Percentiles rank a stretch among this genome's conserved stretches.
phyloP scores from a whole-genome alignment of 805 yeast species.

The Candida sphagnicola region DNA sequence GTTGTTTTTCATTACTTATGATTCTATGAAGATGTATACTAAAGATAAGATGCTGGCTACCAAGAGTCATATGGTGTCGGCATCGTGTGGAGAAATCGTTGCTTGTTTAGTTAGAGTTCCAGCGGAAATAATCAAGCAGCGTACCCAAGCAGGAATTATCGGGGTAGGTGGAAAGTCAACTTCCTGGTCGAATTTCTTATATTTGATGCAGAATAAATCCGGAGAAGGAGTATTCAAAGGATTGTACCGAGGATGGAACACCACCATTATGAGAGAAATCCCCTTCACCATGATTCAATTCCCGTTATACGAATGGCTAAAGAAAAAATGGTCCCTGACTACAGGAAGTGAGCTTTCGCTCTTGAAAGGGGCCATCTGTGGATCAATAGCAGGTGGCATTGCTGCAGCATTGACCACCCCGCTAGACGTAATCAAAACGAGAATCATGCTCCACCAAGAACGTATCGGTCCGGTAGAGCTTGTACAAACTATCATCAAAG shows the following conservation, averaged over 20 bases:
- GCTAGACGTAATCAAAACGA: slow-evolving; percentile 71
- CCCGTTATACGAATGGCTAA: slow-evolving; percentile 85
- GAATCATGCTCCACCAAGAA: slow-evolving; percentile 72
- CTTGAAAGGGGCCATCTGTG: slow-evolving; percentile 78
- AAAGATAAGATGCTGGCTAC: slow-evolving; percentile 25
- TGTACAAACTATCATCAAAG: slow-evolving; percentile 50
- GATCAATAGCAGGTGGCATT: slow-evolving; percentile 75
- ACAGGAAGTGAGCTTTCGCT: slow-evolving; percentile 46
- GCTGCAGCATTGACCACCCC: slow-evolving; percentile 85
- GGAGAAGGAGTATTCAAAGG: slow-evolving; percentile 81
- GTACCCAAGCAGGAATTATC: slow-evolving; percentile 62
- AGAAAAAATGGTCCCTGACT: slow-evolving; percentile 48
- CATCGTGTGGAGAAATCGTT: slow-evolving; percentile 85
- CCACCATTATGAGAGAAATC: slow-evolving; percentile 91
- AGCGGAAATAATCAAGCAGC: slow-evolving; percentile 91
- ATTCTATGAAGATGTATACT: slow-evolving; percentile 54
- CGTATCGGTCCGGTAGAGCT: slow-evolving; percentile 45
- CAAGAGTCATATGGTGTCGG: slow-evolving; percentile 75
- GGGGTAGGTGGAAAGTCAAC: slow-evolving; percentile 42
- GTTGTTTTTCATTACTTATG: slow-evolving; percentile 67
- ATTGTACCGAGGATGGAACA: slow-evolving; percentile 87
- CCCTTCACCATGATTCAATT: slow-evolving; percentile 96
- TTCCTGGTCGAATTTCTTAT: slow-evolving; percentile 65
- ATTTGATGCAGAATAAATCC: slow-evolving; percentile 55
- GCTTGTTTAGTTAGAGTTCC: slow-evolving; percentile 96